phyloP scores from a whole-genome alignment of 805 yeast genomes.

The Starmerella tilneyi region DNA sequence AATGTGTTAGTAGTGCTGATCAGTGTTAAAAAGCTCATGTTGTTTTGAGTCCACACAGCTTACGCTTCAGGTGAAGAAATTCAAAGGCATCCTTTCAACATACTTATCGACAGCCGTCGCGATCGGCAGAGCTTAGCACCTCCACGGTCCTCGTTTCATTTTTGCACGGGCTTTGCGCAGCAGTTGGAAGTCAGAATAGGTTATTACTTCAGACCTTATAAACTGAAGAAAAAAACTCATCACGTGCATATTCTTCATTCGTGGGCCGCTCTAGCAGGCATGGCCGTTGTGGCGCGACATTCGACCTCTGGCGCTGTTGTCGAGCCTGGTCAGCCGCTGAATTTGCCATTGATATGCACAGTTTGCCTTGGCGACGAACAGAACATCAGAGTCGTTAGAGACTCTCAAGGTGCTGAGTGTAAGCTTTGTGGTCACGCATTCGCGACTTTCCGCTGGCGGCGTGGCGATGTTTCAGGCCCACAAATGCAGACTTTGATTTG shows the following conservation, averaged over 20 bases:
- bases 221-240: neutral
- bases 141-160: no score
- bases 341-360: slow-evolving; percentile 60
- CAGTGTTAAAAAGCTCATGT: slow-evolving; percentile 40
- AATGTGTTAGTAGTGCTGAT: slow-evolving; percentile 28
- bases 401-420: slow-evolving; percentile 67
- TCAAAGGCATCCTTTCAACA: slow-evolving; percentile 33
- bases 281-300: neutral
- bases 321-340: slow-evolving; percentile 26
- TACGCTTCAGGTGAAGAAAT: slow-evolving; percentile 36
- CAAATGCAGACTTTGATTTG: slow-evolving; percentile 59
- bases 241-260: no score
- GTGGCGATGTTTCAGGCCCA: slow-evolving; percentile 36
- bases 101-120: slow-evolving; percentile 18
- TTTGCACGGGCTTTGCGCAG: no score
- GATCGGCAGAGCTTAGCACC: no score
- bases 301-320: neutral
- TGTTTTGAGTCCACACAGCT: slow-evolving; percentile 27
- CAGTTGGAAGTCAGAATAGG: no score
- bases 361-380: slow-evolving; percentile 59
- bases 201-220: slow-evolving; percentile 4
- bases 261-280: no score
- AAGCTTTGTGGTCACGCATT: slow-evolving; percentile 77
- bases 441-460: slow-evolving; percentile 68
- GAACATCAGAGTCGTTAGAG: slow-evolving; percentile 61